A percentile compares a stretch with the other conserved stretches of the same genome.
phyloP scores from a whole-genome alignment of 2,329 filamentous ascomycete genomes.

The Pseudocercospora vitis region DNA sequence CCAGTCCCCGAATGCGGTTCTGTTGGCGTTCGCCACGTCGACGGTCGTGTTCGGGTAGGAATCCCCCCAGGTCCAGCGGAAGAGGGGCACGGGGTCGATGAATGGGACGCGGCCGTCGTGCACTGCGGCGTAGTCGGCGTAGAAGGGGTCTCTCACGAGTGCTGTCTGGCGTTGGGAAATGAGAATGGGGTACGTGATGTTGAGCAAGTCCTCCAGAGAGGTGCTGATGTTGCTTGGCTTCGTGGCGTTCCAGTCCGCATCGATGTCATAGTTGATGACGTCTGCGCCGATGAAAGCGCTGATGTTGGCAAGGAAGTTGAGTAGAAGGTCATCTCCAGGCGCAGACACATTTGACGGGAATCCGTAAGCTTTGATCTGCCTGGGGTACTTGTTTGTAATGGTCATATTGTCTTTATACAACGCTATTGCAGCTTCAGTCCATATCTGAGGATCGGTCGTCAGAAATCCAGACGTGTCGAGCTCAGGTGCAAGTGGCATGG shows the following conservation, averaged over 20 bases:
- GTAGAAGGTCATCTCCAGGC: slow-evolving; percentile 41
- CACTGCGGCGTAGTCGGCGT: slow-evolving; percentile 49
- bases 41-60: slow-evolving; percentile 41
- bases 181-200: slow-evolving; percentile 48
- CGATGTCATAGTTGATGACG: slow-evolving; percentile 40
- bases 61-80: slow-evolving; percentile 51
- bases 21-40: slow-evolving; percentile 50
- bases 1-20: slow-evolving; percentile 52
- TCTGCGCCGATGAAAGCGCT: slow-evolving; percentile 45
- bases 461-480: slow-evolving; percentile 52
- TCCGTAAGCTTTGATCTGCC: slow-evolving; percentile 43
- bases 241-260: slow-evolving; percentile 39
- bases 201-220: slow-evolving; percentile 42
- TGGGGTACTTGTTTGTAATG: slow-evolving; percentile 44
- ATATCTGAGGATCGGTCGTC: slow-evolving; percentile 47
- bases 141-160: slow-evolving; percentile 52
- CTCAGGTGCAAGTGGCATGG: slow-evolving; percentile 51
- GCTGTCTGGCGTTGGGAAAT: slow-evolving; percentile 51
- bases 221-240: slow-evolving; percentile 34
- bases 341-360: slow-evolving; percentile 44
- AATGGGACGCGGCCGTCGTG: slow-evolving; percentile 51
- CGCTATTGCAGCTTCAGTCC: slow-evolving; percentile 46
- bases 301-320: slow-evolving; percentile 48
- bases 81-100: slow-evolving; percentile 51
- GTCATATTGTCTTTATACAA: slow-evolving; percentile 50